Percentiles rank a stretch among this genome's conserved stretches.
phyloP scores from a whole-genome alignment of 805 yeast genomes.

The Zygoascus flipseniorum region DNA sequence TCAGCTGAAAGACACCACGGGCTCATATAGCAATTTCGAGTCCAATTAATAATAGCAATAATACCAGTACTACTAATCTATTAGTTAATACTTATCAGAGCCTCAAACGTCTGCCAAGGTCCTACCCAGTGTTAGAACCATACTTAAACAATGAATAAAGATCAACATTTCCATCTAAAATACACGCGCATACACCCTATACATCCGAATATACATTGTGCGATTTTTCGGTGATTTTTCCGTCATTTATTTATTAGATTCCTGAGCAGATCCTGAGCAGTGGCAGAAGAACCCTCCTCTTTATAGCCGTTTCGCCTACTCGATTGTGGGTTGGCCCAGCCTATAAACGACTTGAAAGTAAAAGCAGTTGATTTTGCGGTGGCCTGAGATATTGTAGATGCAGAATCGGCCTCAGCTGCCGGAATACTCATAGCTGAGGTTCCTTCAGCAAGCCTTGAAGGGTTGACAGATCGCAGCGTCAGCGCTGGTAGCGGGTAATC shows the following conservation, averaged over 20 bases:
- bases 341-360: not conserved
- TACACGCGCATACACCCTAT: too few species aligned
- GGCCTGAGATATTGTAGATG: not conserved
- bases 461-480: not conserved
- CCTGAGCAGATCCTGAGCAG: not conserved
- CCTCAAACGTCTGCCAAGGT: too few species aligned
- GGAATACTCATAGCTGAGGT: not conserved
- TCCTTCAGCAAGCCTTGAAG: not conserved
- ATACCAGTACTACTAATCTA: too few species aligned
- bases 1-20: too few species aligned
- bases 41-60: too few species aligned
- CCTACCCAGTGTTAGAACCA: too few species aligned
- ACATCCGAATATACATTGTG: too few species aligned
- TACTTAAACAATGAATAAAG: too few species aligned
- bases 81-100: too few species aligned
- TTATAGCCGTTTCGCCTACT: not conserved
- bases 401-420: not conserved
- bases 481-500: not conserved
- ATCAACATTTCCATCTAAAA: too few species aligned
- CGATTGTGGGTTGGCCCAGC: not conserved
- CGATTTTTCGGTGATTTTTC: too few species aligned
- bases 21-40: too few species aligned
- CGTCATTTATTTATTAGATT: not conserved
- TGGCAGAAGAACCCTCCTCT: not conserved
- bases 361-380: not conserved